Evolutionary conservation across 768 basidiomycete genomes (phyloP).

Genomic region (Rickenella mellea): DNA sequence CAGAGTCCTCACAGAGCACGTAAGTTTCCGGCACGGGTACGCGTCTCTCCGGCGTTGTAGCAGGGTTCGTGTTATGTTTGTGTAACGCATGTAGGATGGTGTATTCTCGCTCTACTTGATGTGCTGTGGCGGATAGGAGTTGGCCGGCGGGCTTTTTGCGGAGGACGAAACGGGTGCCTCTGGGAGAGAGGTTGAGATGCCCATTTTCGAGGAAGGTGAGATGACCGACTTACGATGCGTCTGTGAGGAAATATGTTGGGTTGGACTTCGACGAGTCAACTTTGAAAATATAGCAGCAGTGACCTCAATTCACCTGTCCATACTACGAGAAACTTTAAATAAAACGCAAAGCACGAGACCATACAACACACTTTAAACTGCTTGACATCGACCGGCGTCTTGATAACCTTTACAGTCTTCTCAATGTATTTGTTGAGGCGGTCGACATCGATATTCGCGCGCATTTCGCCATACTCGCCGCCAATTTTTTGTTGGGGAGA

Average conservation of each 20-base stretch:
- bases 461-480: constrained; percentile 66
- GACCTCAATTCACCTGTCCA: constrained; percentile 57
- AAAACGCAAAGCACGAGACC: background rate
- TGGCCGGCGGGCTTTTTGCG: constrained; percentile 89
- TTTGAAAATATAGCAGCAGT: background rate
- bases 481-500: constrained; percentile 40
- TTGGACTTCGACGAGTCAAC: constrained; percentile 54
- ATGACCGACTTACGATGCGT: constrained; percentile 43
- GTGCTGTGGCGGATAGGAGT: constrained; percentile 84
- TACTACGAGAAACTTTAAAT: constrained; percentile 38
- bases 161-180: constrained; percentile 63
- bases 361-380: constrained; percentile 75
- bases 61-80: constrained; percentile 49
- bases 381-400: constrained; percentile 65
- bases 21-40: constrained; percentile 86
- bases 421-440: constrained; percentile 60
- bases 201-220: background rate
- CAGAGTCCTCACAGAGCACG: constrained; percentile 68
- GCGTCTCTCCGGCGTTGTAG: constrained; percentile 36
- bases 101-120: constrained; percentile 93
- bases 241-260: constrained; percentile 90
- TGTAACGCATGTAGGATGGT: constrained; percentile 70
- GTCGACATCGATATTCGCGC: constrained; percentile 57
- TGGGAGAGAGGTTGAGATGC: constrained; percentile 14
- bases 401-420: constrained; percentile 42